Conservation (phyloP, 2,329 filamentous ascomycete species). For the Sporothrix mexicana region DNA sequence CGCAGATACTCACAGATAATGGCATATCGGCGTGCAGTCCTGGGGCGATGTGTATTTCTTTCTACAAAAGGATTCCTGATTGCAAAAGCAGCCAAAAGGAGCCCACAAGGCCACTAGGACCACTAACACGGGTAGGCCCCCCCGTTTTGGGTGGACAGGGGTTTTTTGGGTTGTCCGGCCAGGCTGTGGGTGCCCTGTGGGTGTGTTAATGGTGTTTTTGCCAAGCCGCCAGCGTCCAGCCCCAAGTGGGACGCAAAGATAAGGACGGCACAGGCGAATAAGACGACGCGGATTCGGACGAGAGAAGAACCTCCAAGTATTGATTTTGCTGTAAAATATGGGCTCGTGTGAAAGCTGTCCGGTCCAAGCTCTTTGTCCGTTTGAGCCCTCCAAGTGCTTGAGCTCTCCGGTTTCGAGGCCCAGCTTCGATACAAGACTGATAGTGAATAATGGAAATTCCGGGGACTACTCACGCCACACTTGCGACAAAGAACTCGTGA, state of each 20-base stretch:
- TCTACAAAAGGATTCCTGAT: slow-evolving; percentile 30
- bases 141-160: slow-evolving; percentile 15
- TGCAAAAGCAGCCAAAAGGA: slow-evolving; percentile 13
- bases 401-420: not conserved
- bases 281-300: slow-evolving; percentile 28
- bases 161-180: not conserved
- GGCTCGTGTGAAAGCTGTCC: not conserved
- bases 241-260: slow-evolving; percentile 37
- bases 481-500: not conserved
- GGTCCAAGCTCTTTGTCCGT: slow-evolving; percentile 13
- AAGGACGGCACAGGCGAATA: slow-evolving; percentile 33
- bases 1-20: not conserved
- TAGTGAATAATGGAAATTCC: slow-evolving; percentile 30
- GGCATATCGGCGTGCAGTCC: slow-evolving; percentile 21
- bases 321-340: not conserved
- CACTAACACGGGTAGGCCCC: slow-evolving; percentile 20
- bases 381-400: no score
- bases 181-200: not conserved
- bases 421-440: not conserved
- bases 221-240: slow-evolving; percentile 36
- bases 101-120: slow-evolving; percentile 13
- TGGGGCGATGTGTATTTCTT: slow-evolving; percentile 32
- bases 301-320: not conserved
- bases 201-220: slow-evolving; percentile 24
- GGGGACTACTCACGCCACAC: slow-evolving; percentile 10